These are phyloP conservation scores for Sungouiozyma ichnusensis DNA, from an alignment of 805 yeast species.

Conservation along the genomic window DNA sequence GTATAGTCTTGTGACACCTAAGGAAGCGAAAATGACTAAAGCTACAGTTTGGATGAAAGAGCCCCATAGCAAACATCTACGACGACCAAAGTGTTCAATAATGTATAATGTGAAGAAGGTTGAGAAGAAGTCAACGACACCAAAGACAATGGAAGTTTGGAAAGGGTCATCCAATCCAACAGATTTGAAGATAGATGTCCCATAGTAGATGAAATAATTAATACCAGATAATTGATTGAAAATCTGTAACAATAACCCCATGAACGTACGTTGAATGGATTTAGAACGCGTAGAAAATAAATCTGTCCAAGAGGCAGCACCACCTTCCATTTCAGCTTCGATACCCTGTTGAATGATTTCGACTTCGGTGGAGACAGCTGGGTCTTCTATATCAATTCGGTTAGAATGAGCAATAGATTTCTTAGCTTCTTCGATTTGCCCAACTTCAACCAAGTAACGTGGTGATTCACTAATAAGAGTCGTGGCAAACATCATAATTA, in stretches of 20 bases:
- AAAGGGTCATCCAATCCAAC: conserved; percentile 50
- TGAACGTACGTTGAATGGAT: conserved; percentile 34
- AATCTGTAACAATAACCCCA: conserved; percentile 47
- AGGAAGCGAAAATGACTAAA: conserved; percentile 41
- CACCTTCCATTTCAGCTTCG: conserved; percentile 28
- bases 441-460: conserved; percentile 47
- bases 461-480: conserved; percentile 62
- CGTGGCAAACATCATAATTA: conserved; percentile 29
- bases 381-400: neutral
- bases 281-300: conserved; percentile 36
- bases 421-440: conserved; percentile 51
- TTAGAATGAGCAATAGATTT: conserved; percentile 39
- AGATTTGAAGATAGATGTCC: conserved; percentile 50
- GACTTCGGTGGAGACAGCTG: conserved; percentile 35
- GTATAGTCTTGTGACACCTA: conserved; percentile 42
- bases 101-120: conserved; percentile 40
- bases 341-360: conserved; percentile 50
- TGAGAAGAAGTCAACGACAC: conserved; percentile 49
- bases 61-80: conserved; percentile 38
- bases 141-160: conserved; percentile 47
- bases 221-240: conserved; percentile 49
- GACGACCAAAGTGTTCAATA: conserved; percentile 46
- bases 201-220: conserved; percentile 58
- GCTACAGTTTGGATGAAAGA: conserved; percentile 38
- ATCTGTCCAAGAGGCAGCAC: neutral